Evolutionary conservation across 305 asterid species (phyloP).

Genomic region (Caryopteris hybrid): DNA sequence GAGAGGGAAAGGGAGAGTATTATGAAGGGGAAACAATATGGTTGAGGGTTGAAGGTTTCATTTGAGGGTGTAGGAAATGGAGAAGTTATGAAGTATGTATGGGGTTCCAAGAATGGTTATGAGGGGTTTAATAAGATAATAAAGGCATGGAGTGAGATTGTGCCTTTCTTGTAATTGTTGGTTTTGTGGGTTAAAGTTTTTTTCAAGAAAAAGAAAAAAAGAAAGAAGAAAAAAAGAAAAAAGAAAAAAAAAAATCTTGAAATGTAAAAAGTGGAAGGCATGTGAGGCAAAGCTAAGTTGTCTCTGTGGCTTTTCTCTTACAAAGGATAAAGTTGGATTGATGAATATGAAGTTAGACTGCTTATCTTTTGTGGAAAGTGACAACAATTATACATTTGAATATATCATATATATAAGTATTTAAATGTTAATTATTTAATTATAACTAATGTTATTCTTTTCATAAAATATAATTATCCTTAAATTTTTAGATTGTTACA

Average conservation of each 20-base stretch:
- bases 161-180: slow-evolving; percentile 77
- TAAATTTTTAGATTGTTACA: no score
- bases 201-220: neutral
- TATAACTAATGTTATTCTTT: no score
- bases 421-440: neutral
- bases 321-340: slow-evolving; percentile 44
- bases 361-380: slow-evolving; percentile 48
- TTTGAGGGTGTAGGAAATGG: neutral
- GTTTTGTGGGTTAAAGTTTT: slow-evolving; percentile 66
- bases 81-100: no score
- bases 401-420: neutral
- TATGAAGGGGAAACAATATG: neutral
- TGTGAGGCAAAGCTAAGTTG: slow-evolving; percentile 90
- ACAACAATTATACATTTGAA: neutral
- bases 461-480: no score
- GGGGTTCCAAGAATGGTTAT: neutral
- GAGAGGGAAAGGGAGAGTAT: neutral
- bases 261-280: slow-evolving; percentile 63
- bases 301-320: slow-evolving; percentile 45
- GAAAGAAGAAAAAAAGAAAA: neutral
- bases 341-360: slow-evolving; percentile 65
- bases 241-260: neutral
- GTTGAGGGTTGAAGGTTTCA: neutral
- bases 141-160: slow-evolving; percentile 37
- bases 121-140: slow-evolving; percentile 34